Evolutionary conservation across 345 rosid species (phyloP), one percentile per base, ranked within the genome.

Genomic region (Mercurialis annua): DNA sequence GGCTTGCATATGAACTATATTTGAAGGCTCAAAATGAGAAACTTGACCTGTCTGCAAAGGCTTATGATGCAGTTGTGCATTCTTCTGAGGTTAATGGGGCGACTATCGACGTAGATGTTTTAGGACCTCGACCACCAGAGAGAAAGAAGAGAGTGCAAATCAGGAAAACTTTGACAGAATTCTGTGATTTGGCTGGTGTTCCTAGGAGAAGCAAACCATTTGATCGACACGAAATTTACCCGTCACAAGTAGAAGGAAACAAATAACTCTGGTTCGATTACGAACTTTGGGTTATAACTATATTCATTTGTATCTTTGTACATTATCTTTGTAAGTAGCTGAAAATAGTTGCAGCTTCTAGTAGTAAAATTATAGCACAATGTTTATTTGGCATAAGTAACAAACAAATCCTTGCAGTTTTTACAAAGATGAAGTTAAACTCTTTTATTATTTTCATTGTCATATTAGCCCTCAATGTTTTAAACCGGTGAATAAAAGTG

Each of bases 101-200:
- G 36, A 80, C 81, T 16, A 74, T 83, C 62, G 91, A 90, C 80
- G 62, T 82, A 63, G 77, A 82, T 55, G 55, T 81, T 20, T 59
- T 93, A 71, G 95, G 98, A 68, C 86, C 92, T 48, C 76, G 90
- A 50, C 96, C 94, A 21, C 76, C 69, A 1, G 80, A 85, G 17
- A 81, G 62, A 66, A 75, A 49, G 74, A 76, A 78, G 69, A 82
- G 71, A 62, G 80, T 66, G 43, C 68, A 62, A 40, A 58, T 67
- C 30, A 75, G 79, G 71, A 78, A 71, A 59, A 70, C 54, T 24
- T 70, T 66, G 49, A 67, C 76, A 0, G 74, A 75, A 30, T 74
- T 82, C 56, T 60, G 80, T 36, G 51, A 74, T 27, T 62, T 73
- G 40, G 81, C 81, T 29, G 76, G 75, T 66, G 70, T 80, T 66